Percentiles rank a stretch among this genome's conserved stretches.
phyloP scores from a whole-genome alignment of 108 stramenopile species.

The Parietichytrium sp. region DNA sequence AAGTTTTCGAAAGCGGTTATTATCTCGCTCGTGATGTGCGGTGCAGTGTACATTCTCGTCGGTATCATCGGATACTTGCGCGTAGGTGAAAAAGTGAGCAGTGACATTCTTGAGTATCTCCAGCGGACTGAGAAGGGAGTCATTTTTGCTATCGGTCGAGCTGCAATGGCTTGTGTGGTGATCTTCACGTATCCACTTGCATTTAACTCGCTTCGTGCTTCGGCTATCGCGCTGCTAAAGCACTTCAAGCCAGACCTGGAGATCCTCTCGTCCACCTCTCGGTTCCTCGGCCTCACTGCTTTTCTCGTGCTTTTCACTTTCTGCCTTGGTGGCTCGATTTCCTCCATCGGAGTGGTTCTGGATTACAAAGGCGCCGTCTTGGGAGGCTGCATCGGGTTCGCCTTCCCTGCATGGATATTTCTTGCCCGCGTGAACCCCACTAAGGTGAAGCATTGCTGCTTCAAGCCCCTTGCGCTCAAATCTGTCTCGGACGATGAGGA shows the following conservation, averaged over 20 bases:
- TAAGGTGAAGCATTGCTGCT: neutral
- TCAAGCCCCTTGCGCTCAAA: neutral
- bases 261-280: neutral
- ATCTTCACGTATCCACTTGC: constrained; percentile 25
- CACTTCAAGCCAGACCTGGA: neutral
- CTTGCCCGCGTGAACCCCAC: neutral
- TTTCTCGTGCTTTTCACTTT: constrained; percentile 1
- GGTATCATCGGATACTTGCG: neutral
- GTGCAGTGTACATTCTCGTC: neutral
- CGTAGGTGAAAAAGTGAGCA: neutral
- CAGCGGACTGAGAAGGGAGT: neutral
- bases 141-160: neutral
- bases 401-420: constrained; percentile 25
- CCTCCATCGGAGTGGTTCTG: constrained; percentile 8
- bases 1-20: neutral
- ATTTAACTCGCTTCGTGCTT: constrained; percentile 5
- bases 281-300: neutral
- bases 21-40: neutral
- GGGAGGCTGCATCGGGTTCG: constrained; percentile 33
- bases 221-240: neutral
- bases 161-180: constrained; percentile 10
- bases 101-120: neutral
- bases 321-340: neutral
- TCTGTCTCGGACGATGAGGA: neutral
- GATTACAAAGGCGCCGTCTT: constrained; percentile 36